Evolutionary conservation across 345 rosid species (phyloP).

Genomic region (Eucalyptus viminalis): DNA sequence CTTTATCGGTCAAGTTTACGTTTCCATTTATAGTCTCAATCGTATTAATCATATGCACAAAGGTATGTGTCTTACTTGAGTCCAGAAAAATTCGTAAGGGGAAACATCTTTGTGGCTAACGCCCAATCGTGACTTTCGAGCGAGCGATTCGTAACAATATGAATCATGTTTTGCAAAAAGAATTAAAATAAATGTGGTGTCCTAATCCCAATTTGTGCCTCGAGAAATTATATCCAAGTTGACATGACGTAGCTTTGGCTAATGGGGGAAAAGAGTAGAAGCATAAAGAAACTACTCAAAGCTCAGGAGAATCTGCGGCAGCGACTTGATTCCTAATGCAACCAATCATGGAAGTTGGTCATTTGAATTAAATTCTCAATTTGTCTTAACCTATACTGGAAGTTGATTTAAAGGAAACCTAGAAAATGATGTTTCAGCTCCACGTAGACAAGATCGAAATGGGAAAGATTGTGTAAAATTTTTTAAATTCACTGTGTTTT

Average conservation of each 20-base stretch:
- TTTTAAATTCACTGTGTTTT: accelerated
- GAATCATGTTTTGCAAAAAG: neutral
- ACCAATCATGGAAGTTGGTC: neutral
- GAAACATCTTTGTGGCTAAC: neutral
- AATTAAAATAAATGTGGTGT: neutral
- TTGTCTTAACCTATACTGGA: neutral
- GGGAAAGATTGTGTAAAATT: neutral
- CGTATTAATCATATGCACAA: neutral
- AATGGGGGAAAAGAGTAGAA: neutral
- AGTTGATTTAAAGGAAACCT: neutral
- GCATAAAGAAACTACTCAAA: neutral
- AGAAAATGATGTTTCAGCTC: neutral
- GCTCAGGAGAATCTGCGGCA: neutral
- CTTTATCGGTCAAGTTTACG: neutral
- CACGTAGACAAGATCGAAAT: neutral
- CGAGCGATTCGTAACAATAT: neutral
- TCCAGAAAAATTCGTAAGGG: neutral
- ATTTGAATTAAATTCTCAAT: neutral
- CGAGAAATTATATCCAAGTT: neutral
- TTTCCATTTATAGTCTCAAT: neutral
- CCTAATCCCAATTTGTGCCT: neutral
- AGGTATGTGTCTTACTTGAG: neutral
- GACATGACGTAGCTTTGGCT: neutral
- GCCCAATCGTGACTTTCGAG: neutral
- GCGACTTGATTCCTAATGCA: neutral